Evolutionary conservation across 1,284 basidiomycete species (phyloP), one percentile per base, ranked within the genome.

Genomic region (Naganishia sp.): DNA sequence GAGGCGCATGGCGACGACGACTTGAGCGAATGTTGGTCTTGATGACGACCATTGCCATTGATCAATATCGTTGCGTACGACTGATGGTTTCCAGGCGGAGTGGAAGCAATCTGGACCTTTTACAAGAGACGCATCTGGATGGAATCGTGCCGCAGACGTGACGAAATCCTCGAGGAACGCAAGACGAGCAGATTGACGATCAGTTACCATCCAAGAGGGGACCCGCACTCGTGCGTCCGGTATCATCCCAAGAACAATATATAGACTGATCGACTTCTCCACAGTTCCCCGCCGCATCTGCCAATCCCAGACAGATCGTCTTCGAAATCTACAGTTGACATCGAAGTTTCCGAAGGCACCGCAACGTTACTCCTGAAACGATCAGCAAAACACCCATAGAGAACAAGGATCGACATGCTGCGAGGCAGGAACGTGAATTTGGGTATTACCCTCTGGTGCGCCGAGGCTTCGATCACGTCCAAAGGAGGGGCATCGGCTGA

Each of bases 361-460:
- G 11, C 55, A 28, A 13, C 32, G n/a, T 51, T 15, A 47, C 53
- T 39, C 42, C n/a, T 56, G 42, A 31, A 28, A 50, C 23, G 17
- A 21, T 28, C 17, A 25, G 23, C 49, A 10, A 31, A 25, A 50
- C 21, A 50, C 7, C 49, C 28, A 5, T 13, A 50, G 31, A 52
- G 15, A 15, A 63, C 47, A n/a, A 49, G 28, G 28, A 60, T 32
- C 35, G 35, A 53, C 5, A 45, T 68, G 31, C 52, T 71, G n/a
- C 68, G 66, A 32, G 70, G 70, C 21, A 21, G 63, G 32, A 23
- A 50, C 18, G 68, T 60, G 6, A 65, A 71, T 39, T 71, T 66
- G 70, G 67, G 63, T 3, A 69, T 71, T 49, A 71, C 70, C 25
- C 65, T 67, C 18, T 69, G 68, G 68, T 69, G 65, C 15, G 62